Evolutionary conservation across 1,284 basidiomycete genomes (phyloP), one percentile per base, ranked within the genome.

Genomic region (Fomes fomentarius): DNA sequence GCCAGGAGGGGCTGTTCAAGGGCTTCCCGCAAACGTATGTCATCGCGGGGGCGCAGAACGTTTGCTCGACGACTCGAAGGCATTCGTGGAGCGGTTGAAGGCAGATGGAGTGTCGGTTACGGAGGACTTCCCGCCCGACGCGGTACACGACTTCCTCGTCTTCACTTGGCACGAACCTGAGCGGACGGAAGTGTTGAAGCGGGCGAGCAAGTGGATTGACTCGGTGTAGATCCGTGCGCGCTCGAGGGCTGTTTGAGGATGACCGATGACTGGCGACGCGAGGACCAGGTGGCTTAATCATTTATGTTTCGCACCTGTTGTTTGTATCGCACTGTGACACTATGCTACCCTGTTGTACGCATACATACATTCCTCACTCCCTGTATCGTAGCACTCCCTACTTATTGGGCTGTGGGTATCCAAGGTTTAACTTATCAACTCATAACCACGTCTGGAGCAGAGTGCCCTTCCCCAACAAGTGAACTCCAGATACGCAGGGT

Each of bases 11-110:
- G 0, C 48, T 63, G 19, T 69, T 65, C 50, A 45, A 44, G 12
- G 54, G 57, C 6, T 67, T 63, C 50, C 66, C 67, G 25, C 39
- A 51, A 48, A 64, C 65, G 12, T 63, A 62, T 35, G 55, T 69
- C 17, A 54, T 65, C 12, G 63, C 60, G 7, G 67, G 67, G 63
- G 56, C 4, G 58, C 61, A 3, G 67, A 69, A 47, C 40, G 54
- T 6, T n/a, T 63, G 15, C 39, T 63, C 15, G 67, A 69, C 53
- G 60, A 67, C 54, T 51, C 60, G 43, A 51, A 25, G 26, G 54
- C 51, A 40, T 28, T 63, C 47, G 35, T 50, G 15, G 58, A 64
- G 41, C 47, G 49, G 35, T 62, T 69, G 50, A 37, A 41, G 25
- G 47, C 52, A 3, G 65, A 66, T 19, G 60, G 54, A 10, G 57